Evolutionary conservation across 768 basidiomycete species (phyloP), one percentile per base, ranked within the genome.

Genomic region (Paxillus rubicundulus): DNA sequence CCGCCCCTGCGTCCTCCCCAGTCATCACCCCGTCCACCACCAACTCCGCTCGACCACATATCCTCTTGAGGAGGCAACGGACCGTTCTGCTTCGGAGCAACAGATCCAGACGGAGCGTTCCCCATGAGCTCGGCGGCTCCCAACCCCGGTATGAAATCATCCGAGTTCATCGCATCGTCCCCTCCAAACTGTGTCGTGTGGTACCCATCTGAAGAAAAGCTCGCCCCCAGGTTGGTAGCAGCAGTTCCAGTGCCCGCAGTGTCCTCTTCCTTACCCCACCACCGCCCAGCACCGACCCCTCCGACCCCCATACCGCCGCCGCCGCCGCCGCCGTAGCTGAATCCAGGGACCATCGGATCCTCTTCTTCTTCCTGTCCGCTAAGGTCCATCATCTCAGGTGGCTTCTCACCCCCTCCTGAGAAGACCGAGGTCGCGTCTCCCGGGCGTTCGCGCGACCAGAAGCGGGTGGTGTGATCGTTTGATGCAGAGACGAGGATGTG

Each of bases 401-500:
- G 92, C 70, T 89, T 90, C 74, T 92, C 89, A 14, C 89, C 90
- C 6, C 87, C 89, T 8, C 82, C 86, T 0, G 82, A 82, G 68
- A 91, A 91, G 38, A 85, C 89, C 49, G 81, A 82, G n/a, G 80
- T 76, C 1, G 79, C 77, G 60, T 92, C 90, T n/a, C 91, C 89
- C 0, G 91, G 91, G 3, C 91, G 81, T 65, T 93, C 91, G 61
- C 96, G 83, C 44, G 87, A 86, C 96, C 97, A 98, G 79, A 98
- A 99, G n/a, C 95, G 83, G 6, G 96, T 97, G 5, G 97, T 98
- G 73, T 95, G 92, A 76, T 99, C 97, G 74, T 97, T 98, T n/a
- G 89, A 90, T 9, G 88, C 97, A 56, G 84, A 87, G 55, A 87
- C 93, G 61, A 99, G 85, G 61, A 98, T 80, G 71, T 98, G 95